Evolutionary conservation across 2,329 filamentous ascomycete genomes (phyloP).

Genomic region (Penicillium sp.): DNA sequence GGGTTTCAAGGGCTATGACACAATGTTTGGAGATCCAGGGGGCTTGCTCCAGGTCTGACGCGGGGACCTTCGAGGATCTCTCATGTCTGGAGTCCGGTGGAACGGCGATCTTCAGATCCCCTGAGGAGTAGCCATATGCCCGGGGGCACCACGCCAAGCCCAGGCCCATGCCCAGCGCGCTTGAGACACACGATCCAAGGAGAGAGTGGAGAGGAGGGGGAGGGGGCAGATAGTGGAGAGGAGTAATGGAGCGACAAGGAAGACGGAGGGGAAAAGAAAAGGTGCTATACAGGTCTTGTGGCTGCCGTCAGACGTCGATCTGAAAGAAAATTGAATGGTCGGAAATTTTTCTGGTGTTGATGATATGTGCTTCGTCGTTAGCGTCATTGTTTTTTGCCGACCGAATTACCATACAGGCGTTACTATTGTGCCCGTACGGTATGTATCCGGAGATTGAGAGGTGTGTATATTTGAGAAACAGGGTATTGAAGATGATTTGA

Average conservation of each 20-base stretch:
- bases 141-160: not conserved
- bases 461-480: not conserved
- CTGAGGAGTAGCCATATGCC: conserved; percentile 9
- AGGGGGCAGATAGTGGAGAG: conserved; percentile 1
- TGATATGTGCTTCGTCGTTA: conserved; percentile 8
- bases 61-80: conserved; percentile 9
- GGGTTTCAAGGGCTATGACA: conserved; percentile 6
- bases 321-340: conserved; percentile 12
- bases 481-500: conserved; percentile 28
- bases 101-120: conserved; percentile 21
- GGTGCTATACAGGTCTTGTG: not conserved
- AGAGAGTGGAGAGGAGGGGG: not conserved
- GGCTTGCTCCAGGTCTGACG: not conserved
- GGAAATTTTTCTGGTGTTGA: conserved; percentile 19
- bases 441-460: not conserved
- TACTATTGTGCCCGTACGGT: not conserved
- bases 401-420: not conserved
- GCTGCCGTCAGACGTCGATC: conserved; percentile 20
- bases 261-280: not conserved
- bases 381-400: not conserved
- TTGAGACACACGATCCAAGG: conserved; percentile 6
- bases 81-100: not conserved
- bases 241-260: conserved; percentile 5
- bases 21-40: conserved; percentile 9
- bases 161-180: not conserved